Percentiles rank a stretch among this genome's conserved stretches.
These are phyloP conservation scores for Kokia cookei DNA, from an alignment of 441 rosid species.

Conservation along the genomic window DNA sequence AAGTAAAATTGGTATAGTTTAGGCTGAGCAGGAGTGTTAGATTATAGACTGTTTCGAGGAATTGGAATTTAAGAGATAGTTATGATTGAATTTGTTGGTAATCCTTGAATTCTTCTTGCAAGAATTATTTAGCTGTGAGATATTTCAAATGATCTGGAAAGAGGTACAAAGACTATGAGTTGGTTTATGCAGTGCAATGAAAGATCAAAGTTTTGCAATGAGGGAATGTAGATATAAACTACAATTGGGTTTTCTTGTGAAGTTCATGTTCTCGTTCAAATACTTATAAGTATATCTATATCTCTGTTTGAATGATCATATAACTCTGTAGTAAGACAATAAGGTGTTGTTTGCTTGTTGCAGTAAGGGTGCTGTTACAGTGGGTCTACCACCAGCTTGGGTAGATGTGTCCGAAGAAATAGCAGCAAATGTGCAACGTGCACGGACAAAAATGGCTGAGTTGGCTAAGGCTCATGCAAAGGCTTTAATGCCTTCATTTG, in stretches of 20 bases:
- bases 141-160: neutral
- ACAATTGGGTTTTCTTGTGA: slow-evolving; percentile 1
- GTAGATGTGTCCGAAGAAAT: slow-evolving; percentile 89
- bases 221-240: neutral
- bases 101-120: neutral
- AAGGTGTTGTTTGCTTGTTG: slow-evolving; percentile 10
- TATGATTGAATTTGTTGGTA: neutral
- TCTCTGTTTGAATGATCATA: neutral
- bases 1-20: neutral
- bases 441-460: slow-evolving; percentile 62
- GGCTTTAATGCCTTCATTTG: slow-evolving; percentile 94
- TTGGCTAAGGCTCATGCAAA: slow-evolving; percentile 81
- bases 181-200: neutral
- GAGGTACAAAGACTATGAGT: neutral
- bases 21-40: neutral
- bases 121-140: neutral
- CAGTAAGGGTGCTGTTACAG: slow-evolving; percentile 67
- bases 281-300: neutral
- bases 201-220: neutral
- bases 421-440: slow-evolving; percentile 65
- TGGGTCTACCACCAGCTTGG: slow-evolving; percentile 89
- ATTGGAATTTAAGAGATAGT: neutral
- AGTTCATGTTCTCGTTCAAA: neutral
- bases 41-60: neutral
- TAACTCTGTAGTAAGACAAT: neutral